A percentile compares a stretch with the other conserved stretches of the same genome.
These are phyloP conservation scores for Ceratocystis colombiana DNA, from an alignment of 2,329 filamentous ascomycete genomes.

Conservation along the genomic window DNA sequence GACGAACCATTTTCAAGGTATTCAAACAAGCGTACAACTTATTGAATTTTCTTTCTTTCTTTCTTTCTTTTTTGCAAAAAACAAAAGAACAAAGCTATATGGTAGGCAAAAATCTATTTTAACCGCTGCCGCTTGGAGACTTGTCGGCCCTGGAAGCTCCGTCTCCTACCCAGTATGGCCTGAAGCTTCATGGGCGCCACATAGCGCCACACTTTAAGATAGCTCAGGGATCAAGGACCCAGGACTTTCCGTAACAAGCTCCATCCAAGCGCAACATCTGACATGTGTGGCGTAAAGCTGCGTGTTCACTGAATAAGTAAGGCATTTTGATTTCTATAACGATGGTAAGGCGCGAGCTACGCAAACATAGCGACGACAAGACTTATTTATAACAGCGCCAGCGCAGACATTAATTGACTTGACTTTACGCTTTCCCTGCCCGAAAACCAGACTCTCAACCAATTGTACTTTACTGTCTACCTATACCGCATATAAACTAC, in stretches of 20 bases:
- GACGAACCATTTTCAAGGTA: constrained; percentile 17
- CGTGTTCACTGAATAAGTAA: constrained; percentile 23
- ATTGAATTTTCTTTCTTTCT: too few relatives aligned
- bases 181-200: constrained; percentile 4
- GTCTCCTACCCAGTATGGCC: not conserved
- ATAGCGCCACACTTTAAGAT: constrained; percentile 15
- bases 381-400: constrained; percentile 8
- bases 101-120: not conserved
- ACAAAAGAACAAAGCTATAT: not conserved
- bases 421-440: not conserved
- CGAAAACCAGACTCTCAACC: not conserved
- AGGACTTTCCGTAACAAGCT: not conserved
- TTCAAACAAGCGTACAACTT: not conserved
- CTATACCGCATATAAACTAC: constrained; percentile 26
- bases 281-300: constrained; percentile 26
- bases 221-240: not conserved
- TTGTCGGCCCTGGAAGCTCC: not conserved
- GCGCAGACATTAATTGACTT: constrained; percentile 4
- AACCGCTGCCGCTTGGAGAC: not conserved
- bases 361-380: not conserved
- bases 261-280: constrained; percentile 19
- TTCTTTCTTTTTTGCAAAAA: not conserved
- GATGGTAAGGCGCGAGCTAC: constrained; percentile 2
- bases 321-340: not conserved
- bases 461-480: constrained; percentile 26